Conservation (phyloP, 192 early-diverging fungal species). For the Backusella morwellensis region DNA sequence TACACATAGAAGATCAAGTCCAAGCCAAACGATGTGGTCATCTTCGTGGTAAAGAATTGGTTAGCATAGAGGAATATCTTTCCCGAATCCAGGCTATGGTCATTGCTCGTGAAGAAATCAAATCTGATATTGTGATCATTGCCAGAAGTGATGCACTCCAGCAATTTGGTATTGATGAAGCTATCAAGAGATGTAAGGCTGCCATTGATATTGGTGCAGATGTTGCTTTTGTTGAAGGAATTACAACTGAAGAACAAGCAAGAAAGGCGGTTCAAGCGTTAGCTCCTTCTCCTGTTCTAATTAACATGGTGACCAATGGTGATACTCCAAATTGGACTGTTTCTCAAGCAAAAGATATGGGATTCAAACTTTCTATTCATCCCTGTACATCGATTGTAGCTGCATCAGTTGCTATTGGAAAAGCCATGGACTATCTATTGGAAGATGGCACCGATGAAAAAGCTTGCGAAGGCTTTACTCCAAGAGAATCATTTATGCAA, state of each 20-base stretch:
- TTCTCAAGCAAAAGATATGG: conserved; percentile 18
- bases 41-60: conserved; percentile 20
- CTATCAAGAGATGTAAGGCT: conserved; percentile 16
- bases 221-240: conserved; percentile 20
- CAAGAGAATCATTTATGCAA: conserved; percentile 21
- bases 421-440: conserved; percentile 17
- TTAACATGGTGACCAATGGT: conserved; percentile 20
- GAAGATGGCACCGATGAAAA: conserved; percentile 12
- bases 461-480: conserved; percentile 9
- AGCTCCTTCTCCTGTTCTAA: conserved; percentile 12
- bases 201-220: conserved; percentile 14
- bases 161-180: conserved; percentile 17
- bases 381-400: conserved; percentile 14
- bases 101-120: conserved; percentile 11
- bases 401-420: conserved; percentile 19
- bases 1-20: conserved; percentile 26
- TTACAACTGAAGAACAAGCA: conserved; percentile 19
- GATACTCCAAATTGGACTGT: conserved; percentile 20
- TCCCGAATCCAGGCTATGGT: conserved; percentile 16
- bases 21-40: conserved; percentile 25
- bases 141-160: conserved; percentile 26
- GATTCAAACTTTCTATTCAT: conserved; percentile 13
- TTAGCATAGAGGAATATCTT: conserved; percentile 9
- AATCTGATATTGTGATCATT: conserved; percentile 23
- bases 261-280: background rate